These are phyloP conservation scores for Ganoderma boninense DNA, from an alignment of 1,284 basidiomycete genomes.

Conservation along the genomic window DNA sequence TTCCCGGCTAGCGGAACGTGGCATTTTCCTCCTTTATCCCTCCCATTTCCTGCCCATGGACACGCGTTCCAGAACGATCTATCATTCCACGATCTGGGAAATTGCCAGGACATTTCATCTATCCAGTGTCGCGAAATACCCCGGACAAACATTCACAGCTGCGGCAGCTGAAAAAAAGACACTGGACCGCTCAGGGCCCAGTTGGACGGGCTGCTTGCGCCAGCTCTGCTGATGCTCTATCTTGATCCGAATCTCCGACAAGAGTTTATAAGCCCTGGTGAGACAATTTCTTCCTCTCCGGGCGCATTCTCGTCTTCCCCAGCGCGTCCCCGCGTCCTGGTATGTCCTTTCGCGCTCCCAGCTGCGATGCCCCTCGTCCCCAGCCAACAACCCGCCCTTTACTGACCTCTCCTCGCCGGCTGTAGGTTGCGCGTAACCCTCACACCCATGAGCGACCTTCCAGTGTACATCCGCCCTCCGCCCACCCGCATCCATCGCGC, in stretches of 20 bases:
- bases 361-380: neutral
- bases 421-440: slow-evolving; percentile 24
- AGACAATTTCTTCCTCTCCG: slow-evolving; percentile 21
- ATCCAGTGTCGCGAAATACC: too few relatives aligned
- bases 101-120: too few relatives aligned
- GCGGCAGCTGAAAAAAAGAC: slow-evolving; percentile 13
- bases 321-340: slow-evolving; percentile 28
- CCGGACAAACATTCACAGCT: too few relatives aligned
- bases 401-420: slow-evolving; percentile 1
- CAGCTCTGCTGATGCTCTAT: slow-evolving; percentile 25
- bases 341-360: slow-evolving; percentile 25
- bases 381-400: neutral
- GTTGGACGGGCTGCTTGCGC: neutral
- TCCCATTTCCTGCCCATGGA: too few relatives aligned
- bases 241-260: slow-evolving; percentile 38
- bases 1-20: too few relatives aligned
- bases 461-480: slow-evolving; percentile 74
- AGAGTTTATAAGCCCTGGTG: slow-evolving; percentile 28
- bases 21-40: too few relatives aligned
- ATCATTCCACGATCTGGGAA: too few relatives aligned
- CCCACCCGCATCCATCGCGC: slow-evolving; percentile 74
- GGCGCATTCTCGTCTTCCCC: slow-evolving; percentile 32
- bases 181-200: slow-evolving; percentile 6
- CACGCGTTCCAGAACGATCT: too few relatives aligned
- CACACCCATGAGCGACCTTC: slow-evolving; percentile 47